Percentiles rank a stretch among this genome's conserved stretches.
phyloP scores from a whole-genome alignment of 2,329 filamentous ascomycete genomes.

The Pseudogymnoascus verrucosus region DNA sequence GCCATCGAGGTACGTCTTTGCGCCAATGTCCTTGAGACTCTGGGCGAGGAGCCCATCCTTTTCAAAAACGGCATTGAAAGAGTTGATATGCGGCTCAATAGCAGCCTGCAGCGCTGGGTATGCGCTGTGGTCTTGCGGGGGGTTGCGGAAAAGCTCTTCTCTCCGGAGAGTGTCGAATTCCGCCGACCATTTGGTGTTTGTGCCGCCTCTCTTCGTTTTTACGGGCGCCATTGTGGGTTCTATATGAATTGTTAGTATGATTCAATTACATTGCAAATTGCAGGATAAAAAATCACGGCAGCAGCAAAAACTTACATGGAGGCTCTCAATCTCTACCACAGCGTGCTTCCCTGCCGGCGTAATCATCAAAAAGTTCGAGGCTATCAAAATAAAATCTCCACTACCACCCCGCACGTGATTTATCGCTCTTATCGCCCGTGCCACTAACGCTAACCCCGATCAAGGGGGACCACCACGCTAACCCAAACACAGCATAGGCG shows the following conservation, averaged over 20 bases:
- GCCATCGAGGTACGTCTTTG: conserved; percentile 79
- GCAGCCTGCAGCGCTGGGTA: conserved; percentile 80
- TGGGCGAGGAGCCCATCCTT: conserved; percentile 65
- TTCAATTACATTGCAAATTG: not conserved
- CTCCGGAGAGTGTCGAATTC: conserved; percentile 79
- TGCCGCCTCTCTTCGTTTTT: conserved; percentile 37
- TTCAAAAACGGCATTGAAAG: conserved; percentile 86
- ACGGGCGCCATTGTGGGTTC: conserved; percentile 15
- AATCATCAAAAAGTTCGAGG: conserved; percentile 5
- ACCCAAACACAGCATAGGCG: not conserved
- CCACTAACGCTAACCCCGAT: not conserved
- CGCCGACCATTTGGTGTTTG: conserved; percentile 69
- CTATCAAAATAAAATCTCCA: conserved; percentile 10
- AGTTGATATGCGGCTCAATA: conserved; percentile 87
- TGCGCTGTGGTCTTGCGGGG: conserved; percentile 77
- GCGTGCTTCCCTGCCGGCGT: not conserved
- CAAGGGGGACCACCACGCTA: not conserved
- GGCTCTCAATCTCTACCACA: conserved; percentile 5
- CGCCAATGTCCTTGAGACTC: conserved; percentile 80
- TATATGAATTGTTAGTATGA: not conserved
- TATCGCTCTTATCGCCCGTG: conserved; percentile 8
- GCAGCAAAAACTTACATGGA: conserved; percentile 12
- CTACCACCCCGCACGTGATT: conserved; percentile 1
- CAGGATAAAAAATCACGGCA: not conserved
- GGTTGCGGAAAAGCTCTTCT: conserved; percentile 81